A percentile compares a stretch with the other conserved stretches of the same genome.
phyloP scores from a whole-genome alignment of 768 basidiomycete species.

The Pisolithus marmoratus region DNA sequence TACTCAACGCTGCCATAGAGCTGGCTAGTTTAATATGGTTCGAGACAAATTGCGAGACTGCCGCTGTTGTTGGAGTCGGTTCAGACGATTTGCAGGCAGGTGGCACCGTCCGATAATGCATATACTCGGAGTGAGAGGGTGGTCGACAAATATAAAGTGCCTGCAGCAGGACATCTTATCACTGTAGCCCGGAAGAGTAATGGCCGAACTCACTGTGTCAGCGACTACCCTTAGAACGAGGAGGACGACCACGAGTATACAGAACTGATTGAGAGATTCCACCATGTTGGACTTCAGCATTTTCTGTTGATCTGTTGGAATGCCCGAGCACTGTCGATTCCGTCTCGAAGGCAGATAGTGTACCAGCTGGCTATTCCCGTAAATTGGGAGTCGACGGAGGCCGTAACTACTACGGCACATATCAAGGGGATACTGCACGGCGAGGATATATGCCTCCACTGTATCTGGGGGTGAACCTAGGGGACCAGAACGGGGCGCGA shows the following conservation, averaged over 20 bases:
- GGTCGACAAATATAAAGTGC: neutral
- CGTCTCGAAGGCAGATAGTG: neutral
- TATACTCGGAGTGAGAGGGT: conserved; percentile 2
- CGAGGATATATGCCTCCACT: neutral
- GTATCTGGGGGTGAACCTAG: conserved; percentile 19
- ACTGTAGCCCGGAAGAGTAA: neutral
- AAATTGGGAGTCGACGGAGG: neutral
- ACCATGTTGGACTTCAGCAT: neutral
- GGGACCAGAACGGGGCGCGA: conserved; percentile 22
- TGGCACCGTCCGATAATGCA: neutral
- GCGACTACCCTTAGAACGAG: neutral
- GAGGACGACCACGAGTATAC: neutral
- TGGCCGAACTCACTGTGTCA: neutral
- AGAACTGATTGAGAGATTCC: neutral
- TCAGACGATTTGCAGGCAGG: conserved; percentile 4
- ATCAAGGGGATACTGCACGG: neutral
- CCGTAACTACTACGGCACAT: conserved; percentile 14
- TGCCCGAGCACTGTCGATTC: neutral
- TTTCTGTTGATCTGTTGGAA: neutral
- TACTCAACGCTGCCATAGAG: conserved; percentile 17
- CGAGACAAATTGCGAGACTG: conserved; percentile 19
- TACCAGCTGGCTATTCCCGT: neutral
- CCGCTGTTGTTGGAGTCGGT: conserved; percentile 13
- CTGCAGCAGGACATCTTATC: neutral
- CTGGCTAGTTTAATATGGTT: conserved; percentile 26